Base-by-base conservation (phyloP, 2,329 filamentous ascomycete genomes). In the Hypoxylon sp. region DNA sequence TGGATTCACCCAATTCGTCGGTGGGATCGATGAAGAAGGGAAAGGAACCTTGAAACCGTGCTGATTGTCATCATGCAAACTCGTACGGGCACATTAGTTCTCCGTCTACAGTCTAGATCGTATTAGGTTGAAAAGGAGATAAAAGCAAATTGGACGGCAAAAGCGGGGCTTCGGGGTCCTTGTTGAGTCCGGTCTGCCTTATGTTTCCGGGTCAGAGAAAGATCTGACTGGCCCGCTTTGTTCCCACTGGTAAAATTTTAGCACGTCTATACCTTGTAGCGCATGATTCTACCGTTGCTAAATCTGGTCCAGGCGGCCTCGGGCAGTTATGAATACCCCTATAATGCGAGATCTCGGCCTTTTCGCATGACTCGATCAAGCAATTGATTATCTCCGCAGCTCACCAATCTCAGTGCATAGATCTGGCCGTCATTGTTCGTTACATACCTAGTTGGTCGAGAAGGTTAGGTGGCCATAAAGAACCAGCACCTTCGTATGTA, bases 101-200 rank as follows among this genome's bases (percentile, higher is more conserved):
- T 21, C 39, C 50, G 37, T 46, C 24, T 50, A 6, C 15, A 44
- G 27, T 35, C 46, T 60, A 27, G 53, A 32, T 42, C 53, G 11
- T 29, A 7, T 31, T 56, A 46, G 47, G 55, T 17, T 11, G 47
- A 48, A 58, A 37, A 48, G 44, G 44, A 42, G 42, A 35, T 21
- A 58, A 27, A 27, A 27, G 44, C 39, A 48, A 57, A 35, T 35
- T 58, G 3, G 19, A 47, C 44, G 54, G 54, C 13, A 48, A 48
- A 48, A 48, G 44, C 19, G 44, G 54, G 29, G n/a, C 27, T 42
- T 62, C 59, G 59, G 51, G 19, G 29, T 62, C 21, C 59, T 62
- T 27, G 31, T 55, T 29, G 24, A 62, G 42, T n/a, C 59, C 59
- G 50, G 31, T 35, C 11, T 31, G 21, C 13, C 32, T 17, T 31